Percentiles rank a stretch among this genome's conserved stretches.
Evolutionary conservation across 768 basidiomycete genomes (phyloP).

Genomic region (Xanthoconium purpureum): DNA sequence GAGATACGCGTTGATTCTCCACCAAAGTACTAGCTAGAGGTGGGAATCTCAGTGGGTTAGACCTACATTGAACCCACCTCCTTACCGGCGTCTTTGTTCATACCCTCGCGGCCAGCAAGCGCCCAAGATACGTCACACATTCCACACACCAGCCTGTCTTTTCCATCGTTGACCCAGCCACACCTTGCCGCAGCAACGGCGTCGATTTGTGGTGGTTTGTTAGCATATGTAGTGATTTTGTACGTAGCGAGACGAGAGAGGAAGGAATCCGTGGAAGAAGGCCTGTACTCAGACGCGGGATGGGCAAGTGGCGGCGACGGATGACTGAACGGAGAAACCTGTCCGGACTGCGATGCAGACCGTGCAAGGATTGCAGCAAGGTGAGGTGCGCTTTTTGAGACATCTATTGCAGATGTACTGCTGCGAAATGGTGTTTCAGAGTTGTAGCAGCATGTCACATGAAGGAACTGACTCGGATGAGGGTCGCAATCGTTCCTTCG

Average conservation of each 20-base stretch:
- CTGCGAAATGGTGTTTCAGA: conserved; percentile 5
- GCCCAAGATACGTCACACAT: conserved; percentile 75
- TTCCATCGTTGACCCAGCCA: conserved; percentile 83
- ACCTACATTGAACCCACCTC: conserved; percentile 27
- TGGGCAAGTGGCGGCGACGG: conserved; percentile 23
- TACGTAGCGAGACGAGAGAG: conserved; percentile 72
- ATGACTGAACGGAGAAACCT: conserved; percentile 49
- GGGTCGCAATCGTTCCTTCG: conserved; percentile 42
- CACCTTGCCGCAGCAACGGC: conserved; percentile 79
- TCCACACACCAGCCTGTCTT: conserved; percentile 72
- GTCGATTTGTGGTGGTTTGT: conserved; percentile 70
- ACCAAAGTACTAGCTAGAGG: conserved; percentile 60
- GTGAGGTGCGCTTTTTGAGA: conserved; percentile 63
- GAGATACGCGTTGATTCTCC: conserved; percentile 65
- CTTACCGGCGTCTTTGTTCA: conserved; percentile 77
- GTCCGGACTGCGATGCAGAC: conserved; percentile 50
- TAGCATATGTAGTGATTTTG: conserved; percentile 76
- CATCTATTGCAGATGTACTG: conserved; percentile 16
- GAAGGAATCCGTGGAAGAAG: conserved; percentile 73
- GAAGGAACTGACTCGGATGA: conserved; percentile 19
- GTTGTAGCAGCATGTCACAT: neutral
- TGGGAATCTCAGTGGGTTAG: conserved; percentile 14
- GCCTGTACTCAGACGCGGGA: conserved; percentile 63
- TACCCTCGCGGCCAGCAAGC: conserved; percentile 63
- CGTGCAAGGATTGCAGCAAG: conserved; percentile 71